Evolutionary conservation across 148 eudicot genomes (phyloP).

Genomic region (Vaccinium macrocarpon): DNA sequence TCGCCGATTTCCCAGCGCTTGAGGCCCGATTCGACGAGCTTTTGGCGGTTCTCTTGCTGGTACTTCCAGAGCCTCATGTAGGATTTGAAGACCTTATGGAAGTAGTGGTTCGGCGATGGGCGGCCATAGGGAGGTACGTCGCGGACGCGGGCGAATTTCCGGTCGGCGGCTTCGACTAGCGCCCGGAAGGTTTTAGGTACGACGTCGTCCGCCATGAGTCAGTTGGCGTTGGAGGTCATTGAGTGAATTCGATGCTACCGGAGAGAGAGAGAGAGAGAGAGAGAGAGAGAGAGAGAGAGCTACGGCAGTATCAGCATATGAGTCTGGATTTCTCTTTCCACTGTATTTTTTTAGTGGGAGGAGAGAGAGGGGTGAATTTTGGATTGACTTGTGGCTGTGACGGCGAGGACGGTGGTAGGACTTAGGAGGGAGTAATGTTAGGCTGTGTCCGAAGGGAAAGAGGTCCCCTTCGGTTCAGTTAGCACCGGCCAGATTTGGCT

Average conservation of each 20-base stretch:
- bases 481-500: too few relatives aligned
- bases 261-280: background rate
- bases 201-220: slow-evolving; percentile 29
- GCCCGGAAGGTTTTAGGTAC: slow-evolving; percentile 46
- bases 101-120: slow-evolving; percentile 32
- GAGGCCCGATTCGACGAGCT: slow-evolving; percentile 59
- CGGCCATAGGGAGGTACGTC: slow-evolving; percentile 62
- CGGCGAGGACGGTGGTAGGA: background rate
- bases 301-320: background rate
- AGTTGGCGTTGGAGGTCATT: background rate
- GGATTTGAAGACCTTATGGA: slow-evolving; percentile 80
- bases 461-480: too few relatives aligned
- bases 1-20: slow-evolving; percentile 95
- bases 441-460: background rate
- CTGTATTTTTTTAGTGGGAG: background rate
- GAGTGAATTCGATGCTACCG: background rate
- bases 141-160: slow-evolving; percentile 73
- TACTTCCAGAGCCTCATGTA: slow-evolving; percentile 79
- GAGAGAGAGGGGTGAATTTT: background rate
- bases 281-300: background rate
- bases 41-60: slow-evolving; percentile 67
- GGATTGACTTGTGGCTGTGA: background rate
- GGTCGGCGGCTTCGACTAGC: slow-evolving; percentile 63
- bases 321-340: background rate
- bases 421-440: background rate